Evolutionary conservation across 2,329 filamentous ascomycete genomes (phyloP).

Genomic region (Lachnellula cervina): DNA sequence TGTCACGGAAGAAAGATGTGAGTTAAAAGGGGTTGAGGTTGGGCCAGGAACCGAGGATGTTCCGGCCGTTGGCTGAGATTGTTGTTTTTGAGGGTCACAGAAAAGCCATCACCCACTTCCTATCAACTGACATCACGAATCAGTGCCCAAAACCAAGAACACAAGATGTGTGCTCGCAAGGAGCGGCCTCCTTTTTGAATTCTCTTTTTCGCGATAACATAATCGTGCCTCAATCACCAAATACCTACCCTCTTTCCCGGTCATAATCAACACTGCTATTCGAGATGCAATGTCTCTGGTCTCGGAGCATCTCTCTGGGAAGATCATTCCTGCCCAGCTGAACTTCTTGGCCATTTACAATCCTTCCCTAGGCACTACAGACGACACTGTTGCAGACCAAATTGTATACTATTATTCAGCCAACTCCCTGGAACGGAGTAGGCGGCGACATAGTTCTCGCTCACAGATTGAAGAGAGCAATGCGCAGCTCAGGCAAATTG

Average conservation of each 20-base stretch:
- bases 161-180: neutral
- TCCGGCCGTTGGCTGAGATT: neutral
- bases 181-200: neutral
- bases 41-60: neutral
- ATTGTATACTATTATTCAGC: constrained; percentile 75
- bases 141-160: neutral
- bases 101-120: neutral
- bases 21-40: neutral
- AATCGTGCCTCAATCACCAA: neutral
- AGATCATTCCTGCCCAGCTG: constrained; percentile 65
- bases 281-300: constrained; percentile 27
- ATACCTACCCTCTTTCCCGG: neutral
- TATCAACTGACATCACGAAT: neutral
- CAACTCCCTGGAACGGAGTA: constrained; percentile 8
- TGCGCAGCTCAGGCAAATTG: constrained; percentile 85
- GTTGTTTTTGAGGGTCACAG: neutral
- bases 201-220: neutral
- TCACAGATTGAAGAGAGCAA: constrained; percentile 49
- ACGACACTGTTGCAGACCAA: constrained; percentile 64
- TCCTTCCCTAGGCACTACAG: constrained; percentile 65
- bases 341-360: constrained; percentile 95
- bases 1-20: too few species aligned
- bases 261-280: neutral
- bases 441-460: neutral
- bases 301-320: constrained; percentile 11